Evolutionary conservation across 2,329 filamentous ascomycete genomes (phyloP), one percentile per base, ranked within the genome.

Genomic region (Epicoccum nigrum): DNA sequence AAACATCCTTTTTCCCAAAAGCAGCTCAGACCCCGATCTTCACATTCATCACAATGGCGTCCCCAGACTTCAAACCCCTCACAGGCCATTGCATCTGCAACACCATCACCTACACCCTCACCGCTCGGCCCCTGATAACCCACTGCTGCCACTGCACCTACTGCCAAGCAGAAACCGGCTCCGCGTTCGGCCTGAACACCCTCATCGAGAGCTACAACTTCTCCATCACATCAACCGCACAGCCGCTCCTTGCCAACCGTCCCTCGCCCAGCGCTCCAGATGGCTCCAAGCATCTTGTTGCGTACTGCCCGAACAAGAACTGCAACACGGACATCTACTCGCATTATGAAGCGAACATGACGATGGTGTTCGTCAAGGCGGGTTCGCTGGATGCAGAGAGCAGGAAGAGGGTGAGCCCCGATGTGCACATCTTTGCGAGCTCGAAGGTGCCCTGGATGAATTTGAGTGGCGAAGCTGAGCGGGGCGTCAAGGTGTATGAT

Each of bases 91-190:
- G 70, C 51, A 43, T 51, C 40, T 72, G 70, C 56, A 44, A 49
- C 11, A 45, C 59, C 31, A 45, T 72, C 13, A 58, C 63, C 15
- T 72, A 71, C 57, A 55, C 50, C 13, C 41, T 72, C 45, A 37
- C 51, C 20, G 56, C 51, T 13, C 13, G 58, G 1, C 65, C 68
- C 30, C 63, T 80, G 33, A 55, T 76, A 43, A 71, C 76, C 27
- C 74, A 81, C 60, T 76, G 74, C 71, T 81, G 78, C 65, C 75
- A 79, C 64, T 81, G 78, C 67, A 76, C 74, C 19, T 63, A 65
- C 51, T 81, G 79, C 66, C 77, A 80, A 58, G 74, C 70, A 45
- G 76, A 79, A 59, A 74, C 72, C 13, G 77, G 78, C 52, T 68
- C 71, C 33, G 70, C 65, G 42, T 72, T 68, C 45, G 65, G 44